Conservation (phyloP, 352 stramenopile species). For the Albugo laibachii region DNA sequence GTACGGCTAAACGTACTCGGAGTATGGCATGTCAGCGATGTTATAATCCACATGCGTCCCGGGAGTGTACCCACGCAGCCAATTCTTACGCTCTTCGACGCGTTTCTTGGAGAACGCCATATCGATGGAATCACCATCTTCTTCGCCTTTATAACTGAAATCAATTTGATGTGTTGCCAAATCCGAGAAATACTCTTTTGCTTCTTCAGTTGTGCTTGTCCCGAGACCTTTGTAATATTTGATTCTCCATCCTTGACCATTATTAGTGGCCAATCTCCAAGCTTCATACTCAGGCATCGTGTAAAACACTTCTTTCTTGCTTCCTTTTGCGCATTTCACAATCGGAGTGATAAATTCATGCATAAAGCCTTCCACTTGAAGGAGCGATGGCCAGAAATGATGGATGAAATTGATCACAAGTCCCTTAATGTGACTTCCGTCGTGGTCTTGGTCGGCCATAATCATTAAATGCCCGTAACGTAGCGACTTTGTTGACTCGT, state of each 20-base stretch:
- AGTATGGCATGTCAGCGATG: slow-evolving; percentile 83
- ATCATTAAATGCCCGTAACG: slow-evolving; percentile 98
- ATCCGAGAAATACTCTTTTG: slow-evolving; percentile 95
- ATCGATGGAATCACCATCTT: slow-evolving; percentile 83
- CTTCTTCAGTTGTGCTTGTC: slow-evolving; percentile 92
- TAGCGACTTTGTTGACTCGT: slow-evolving; percentile 72
- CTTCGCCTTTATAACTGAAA: slow-evolving; percentile 85
- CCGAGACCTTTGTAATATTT: slow-evolving; percentile 99
- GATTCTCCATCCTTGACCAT: slow-evolving; percentile 87
- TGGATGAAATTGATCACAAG: slow-evolving; percentile 98
- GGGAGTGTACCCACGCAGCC: slow-evolving; percentile 79
- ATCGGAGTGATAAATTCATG: slow-evolving; percentile 96
- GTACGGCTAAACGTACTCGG: slow-evolving; percentile 42
- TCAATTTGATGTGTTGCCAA: slow-evolving; percentile 85
- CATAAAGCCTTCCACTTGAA: slow-evolving; percentile 81
- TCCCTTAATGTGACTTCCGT: slow-evolving; percentile 98
- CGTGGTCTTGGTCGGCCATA: slow-evolving; percentile 98
- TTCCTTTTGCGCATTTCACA: slow-evolving; percentile 88
- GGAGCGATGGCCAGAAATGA: slow-evolving; percentile 94
- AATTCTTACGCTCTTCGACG: slow-evolving; percentile 91
- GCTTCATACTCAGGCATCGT: slow-evolving; percentile 93
- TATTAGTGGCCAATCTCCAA: slow-evolving; percentile 78
- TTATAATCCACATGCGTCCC: slow-evolving; percentile 85
- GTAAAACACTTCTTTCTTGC: slow-evolving; percentile 86
- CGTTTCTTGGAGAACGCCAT: slow-evolving; percentile 96